Evolutionary conservation across 768 basidiomycete species (phyloP).

Genomic region (Pisolithus marmoratus): DNA sequence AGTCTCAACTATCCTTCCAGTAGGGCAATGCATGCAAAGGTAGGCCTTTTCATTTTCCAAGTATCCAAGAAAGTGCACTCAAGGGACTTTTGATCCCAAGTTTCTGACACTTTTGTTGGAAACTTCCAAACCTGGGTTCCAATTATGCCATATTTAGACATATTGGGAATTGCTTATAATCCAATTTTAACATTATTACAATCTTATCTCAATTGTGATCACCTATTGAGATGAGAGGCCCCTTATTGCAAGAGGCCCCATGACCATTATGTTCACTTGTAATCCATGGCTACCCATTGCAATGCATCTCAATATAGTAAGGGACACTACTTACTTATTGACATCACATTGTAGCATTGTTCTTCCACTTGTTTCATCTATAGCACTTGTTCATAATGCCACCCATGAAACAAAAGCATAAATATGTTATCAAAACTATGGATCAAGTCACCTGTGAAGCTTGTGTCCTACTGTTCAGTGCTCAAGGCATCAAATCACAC

Average conservation of each 20-base stretch:
- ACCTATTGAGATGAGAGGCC: neutral
- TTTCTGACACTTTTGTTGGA: too few species aligned
- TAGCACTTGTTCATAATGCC: neutral
- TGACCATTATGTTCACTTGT: neutral
- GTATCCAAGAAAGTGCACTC: too few species aligned
- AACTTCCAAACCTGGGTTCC: neutral
- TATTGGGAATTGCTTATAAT: neutral
- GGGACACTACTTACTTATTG: too few species aligned
- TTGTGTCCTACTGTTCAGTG: neutral
- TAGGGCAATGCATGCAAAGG: too few species aligned
- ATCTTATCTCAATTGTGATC: too few species aligned
- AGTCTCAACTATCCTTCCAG: too few species aligned
- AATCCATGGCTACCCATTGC: too few species aligned
- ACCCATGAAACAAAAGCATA: neutral
- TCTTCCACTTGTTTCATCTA: neutral
- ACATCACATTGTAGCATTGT: too few species aligned
- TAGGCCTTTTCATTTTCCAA: too few species aligned
- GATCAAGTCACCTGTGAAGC: neutral
- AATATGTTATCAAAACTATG: constrained; percentile 10
- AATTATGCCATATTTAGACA: neutral
- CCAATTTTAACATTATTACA: neutral
- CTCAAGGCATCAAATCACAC: constrained; percentile 2
- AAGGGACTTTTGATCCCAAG: too few species aligned
- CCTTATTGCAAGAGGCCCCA: neutral
- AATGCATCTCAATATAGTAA: neutral